Evolutionary conservation across 2,329 filamentous ascomycete genomes (phyloP).

Genomic region (Hypoxylon sp.): DNA sequence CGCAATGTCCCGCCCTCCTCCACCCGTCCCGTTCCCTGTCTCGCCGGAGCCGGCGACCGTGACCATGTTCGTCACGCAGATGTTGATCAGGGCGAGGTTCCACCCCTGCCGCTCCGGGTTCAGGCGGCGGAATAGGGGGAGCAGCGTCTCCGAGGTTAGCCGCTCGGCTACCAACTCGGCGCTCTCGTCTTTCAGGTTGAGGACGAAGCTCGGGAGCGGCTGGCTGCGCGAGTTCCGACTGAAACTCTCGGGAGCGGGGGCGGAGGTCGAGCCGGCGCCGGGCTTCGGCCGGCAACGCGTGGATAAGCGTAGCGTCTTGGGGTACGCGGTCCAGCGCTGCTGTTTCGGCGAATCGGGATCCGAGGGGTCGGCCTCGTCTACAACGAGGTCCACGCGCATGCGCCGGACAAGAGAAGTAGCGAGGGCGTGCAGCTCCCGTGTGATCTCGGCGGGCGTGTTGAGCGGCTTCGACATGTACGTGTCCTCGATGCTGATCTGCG

Average conservation of each 20-base stretch:
- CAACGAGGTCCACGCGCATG: slow-evolving; percentile 82
- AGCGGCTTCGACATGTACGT: slow-evolving; percentile 80
- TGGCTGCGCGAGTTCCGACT: slow-evolving; percentile 81
- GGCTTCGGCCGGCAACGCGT: slow-evolving; percentile 70
- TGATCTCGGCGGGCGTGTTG: slow-evolving; percentile 72
- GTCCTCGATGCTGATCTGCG: slow-evolving; percentile 95
- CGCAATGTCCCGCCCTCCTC: slow-evolving; percentile 76
- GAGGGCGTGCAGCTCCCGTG: slow-evolving; percentile 76
- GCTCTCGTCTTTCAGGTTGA: slow-evolving; percentile 67
- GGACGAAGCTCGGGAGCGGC: slow-evolving; percentile 79
- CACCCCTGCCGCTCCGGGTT: slow-evolving; percentile 77
- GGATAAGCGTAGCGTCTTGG: slow-evolving; percentile 83
- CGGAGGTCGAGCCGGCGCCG: slow-evolving; percentile 60
- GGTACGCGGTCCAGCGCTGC: slow-evolving; percentile 78
- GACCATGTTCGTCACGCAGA: slow-evolving; percentile 89
- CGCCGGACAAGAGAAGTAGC: slow-evolving; percentile 78
- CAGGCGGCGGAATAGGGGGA: slow-evolving; percentile 80
- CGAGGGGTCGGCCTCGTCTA: slow-evolving; percentile 54
- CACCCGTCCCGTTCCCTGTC: slow-evolving; percentile 47
- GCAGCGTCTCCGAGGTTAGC: slow-evolving; percentile 75
- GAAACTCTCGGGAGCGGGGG: slow-evolving; percentile 62
- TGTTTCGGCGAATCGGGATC: slow-evolving; percentile 50
- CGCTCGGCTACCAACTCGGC: slow-evolving; percentile 73
- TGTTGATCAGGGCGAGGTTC: slow-evolving; percentile 86
- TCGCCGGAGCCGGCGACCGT: slow-evolving; percentile 62